A percentile compares a stretch with the other conserved stretches of the same genome.
phyloP scores from a whole-genome alignment of 768 basidiomycete species.

The Mrakia blollopis region DNA sequence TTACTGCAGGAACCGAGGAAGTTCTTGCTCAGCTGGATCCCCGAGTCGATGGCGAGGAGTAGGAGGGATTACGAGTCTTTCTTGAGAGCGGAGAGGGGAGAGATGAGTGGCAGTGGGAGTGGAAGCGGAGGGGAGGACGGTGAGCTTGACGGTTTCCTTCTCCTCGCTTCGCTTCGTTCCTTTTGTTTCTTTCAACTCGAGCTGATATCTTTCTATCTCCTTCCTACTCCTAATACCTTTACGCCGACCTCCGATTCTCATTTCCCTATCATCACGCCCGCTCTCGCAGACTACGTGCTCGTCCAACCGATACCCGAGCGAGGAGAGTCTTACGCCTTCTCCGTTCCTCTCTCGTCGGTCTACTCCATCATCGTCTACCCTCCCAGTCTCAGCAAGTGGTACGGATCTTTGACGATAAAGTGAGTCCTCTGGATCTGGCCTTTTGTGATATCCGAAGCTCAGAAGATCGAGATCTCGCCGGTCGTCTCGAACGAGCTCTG shows the following conservation, averaged over 20 bases:
- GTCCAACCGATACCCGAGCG: slow-evolving; percentile 33
- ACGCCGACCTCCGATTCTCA: no score
- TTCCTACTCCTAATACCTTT: no score
- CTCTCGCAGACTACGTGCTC: slow-evolving; percentile 34
- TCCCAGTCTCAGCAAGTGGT: slow-evolving; percentile 46
- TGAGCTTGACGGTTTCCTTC: neutral
- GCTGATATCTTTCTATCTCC: neutral
- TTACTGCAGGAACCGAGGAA: slow-evolving; percentile 16
- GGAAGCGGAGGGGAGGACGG: neutral
- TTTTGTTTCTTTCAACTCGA: neutral
- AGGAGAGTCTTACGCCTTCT: slow-evolving; percentile 66
- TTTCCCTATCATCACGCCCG: neutral
- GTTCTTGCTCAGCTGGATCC: slow-evolving; percentile 27
- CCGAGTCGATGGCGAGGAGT: slow-evolving; percentile 19
- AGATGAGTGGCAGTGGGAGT: neutral
- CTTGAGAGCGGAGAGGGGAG: slow-evolving; percentile 16
- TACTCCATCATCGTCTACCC: slow-evolving; percentile 83
- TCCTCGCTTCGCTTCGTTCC: neutral
- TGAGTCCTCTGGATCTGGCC: no score
- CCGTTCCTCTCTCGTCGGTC: slow-evolving; percentile 81
- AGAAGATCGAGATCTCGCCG: no score
- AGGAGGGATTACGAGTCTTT: slow-evolving; percentile 30
- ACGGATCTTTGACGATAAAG: slow-evolving; percentile 29
- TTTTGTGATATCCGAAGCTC: no score
- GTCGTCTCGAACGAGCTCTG: no score